Evolutionary conservation across 1,284 basidiomycete species (phyloP), one percentile per base, ranked within the genome.

Genomic region (Sparassis latifolia): DNA sequence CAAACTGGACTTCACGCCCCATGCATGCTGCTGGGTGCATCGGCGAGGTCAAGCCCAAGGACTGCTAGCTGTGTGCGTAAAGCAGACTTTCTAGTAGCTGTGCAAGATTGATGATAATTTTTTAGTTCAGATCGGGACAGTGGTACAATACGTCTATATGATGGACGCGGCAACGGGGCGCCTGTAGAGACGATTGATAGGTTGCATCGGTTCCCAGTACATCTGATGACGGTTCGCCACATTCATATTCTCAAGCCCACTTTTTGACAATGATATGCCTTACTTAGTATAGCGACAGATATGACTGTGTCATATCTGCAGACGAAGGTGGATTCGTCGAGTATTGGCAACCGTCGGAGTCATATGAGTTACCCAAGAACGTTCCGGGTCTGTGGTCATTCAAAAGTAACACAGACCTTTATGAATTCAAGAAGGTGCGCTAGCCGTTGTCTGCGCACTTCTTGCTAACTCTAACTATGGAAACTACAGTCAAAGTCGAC

Each of bases 281-380:
- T 33, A 48, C 56, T 12, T 56, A 97, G 92, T 99, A 94, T 72
- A 94, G 91, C 54, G 83, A 95, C 56, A 78, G 78, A 59, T 95
- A 88, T 65, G 87, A 98, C 63, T 89, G 87, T 6, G 92, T 98
- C 20, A 78, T 99, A 6, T 97, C 96, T 3, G 92, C 92, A 3
- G 97, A 99, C 63, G 88, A 95, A 64, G 85, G 82, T 10, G 97
- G 97, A 0, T 97, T 99, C 64, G 72, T 99, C 47, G 97, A 99
- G 67, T 98, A 97, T 68, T 99, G 97, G 97, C 82, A 86, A 62
- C 92, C 94, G 0, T 70, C 66, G 6, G 92, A 96, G 61, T 90
- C 91, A 1, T 97, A 93, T 61, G 85, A 84, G 47, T 73, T 86
- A 39, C 95, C 96, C 0, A 84, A 83, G 57, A 80, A 86, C 49